Evolutionary conservation across 1,284 basidiomycete species (phyloP), one percentile per base, ranked within the genome.

Genomic region (Ceratobasidium sp.): DNA sequence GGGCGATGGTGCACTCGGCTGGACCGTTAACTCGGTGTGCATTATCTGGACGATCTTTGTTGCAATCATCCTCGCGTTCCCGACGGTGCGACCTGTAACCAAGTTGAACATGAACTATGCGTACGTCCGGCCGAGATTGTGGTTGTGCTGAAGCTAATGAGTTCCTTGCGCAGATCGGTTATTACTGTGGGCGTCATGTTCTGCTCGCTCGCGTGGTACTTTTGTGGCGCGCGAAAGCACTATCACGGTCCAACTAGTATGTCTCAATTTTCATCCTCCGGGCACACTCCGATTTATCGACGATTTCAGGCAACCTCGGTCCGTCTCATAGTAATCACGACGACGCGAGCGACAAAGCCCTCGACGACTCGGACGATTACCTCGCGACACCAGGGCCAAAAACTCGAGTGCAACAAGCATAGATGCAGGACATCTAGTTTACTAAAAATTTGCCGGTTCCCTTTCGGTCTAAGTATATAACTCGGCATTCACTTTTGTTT

Each of bases 21-120:
- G 86, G 83, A 79, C 85, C 16, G 86, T 87, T 77, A 94, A 95
- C 79, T 76, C 85, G 24, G 86, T 86, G 64, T 93, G 92, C 77
- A 88, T 94, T 56, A 61, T 82, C 31, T 85, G 84, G 83, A 83
- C 83, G 31, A 48, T 78, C 5, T 83, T 84, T 73, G 83, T 82
- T 71, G 78, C 77, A 31, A 74, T 78, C 59, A 86, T 93, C 76
- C 92, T 92, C 81, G 89, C 90, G 27, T 82, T 94, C 58, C 93
- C 93, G 0, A 92, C 89, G 1, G 79, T 87, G 51, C 79, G 85
- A n/a, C 93, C 92, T 9, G 90, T 94, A 27, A 92, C 88, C 11
- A 79, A 83, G 34, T 34, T 74, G 39, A 92, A 90, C 77, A 93
- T 94, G 92, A 94, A 94, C 80, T 94, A 93, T 80, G 88, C 91